These are phyloP conservation scores for Tulasnella sp. DNA, from an alignment of 768 basidiomycete genomes.

Conservation along the genomic window DNA sequence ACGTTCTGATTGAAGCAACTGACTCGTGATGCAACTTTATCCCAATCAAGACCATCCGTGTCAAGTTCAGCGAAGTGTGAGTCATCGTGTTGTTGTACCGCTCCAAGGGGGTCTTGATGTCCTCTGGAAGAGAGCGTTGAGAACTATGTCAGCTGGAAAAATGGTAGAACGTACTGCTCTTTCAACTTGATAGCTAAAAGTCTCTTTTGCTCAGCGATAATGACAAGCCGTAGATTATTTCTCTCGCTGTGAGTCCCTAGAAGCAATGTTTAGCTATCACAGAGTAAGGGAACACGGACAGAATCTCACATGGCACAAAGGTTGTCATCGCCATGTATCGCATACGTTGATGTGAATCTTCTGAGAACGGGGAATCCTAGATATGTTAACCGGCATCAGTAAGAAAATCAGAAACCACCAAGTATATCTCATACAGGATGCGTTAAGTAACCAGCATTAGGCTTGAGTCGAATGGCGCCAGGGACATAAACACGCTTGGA, in stretches of 20 bases:
- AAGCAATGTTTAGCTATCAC: too few relatives aligned
- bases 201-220: slow-evolving; percentile 8
- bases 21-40: slow-evolving; percentile 4
- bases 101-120: background rate
- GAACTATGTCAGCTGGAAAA: background rate
- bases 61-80: background rate
- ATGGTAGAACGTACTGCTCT: background rate
- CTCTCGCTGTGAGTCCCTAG: background rate
- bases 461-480: background rate
- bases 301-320: too few relatives aligned
- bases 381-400: background rate
- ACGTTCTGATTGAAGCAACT: background rate
- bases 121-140: background rate
- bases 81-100: background rate
- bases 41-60: background rate
- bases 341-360: background rate
- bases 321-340: background rate
- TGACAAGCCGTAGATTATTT: background rate
- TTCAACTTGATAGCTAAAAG: slow-evolving; percentile 1
- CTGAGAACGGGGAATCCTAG: slow-evolving; percentile 10
- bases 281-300: too few relatives aligned
- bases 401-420: background rate
- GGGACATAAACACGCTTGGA: slow-evolving; percentile 2
- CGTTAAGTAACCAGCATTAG: background rate
- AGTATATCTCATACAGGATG: background rate